Conservation (phyloP, 352 stramenopile genomes). For the Pilasporangium apinafurcum region DNA sequence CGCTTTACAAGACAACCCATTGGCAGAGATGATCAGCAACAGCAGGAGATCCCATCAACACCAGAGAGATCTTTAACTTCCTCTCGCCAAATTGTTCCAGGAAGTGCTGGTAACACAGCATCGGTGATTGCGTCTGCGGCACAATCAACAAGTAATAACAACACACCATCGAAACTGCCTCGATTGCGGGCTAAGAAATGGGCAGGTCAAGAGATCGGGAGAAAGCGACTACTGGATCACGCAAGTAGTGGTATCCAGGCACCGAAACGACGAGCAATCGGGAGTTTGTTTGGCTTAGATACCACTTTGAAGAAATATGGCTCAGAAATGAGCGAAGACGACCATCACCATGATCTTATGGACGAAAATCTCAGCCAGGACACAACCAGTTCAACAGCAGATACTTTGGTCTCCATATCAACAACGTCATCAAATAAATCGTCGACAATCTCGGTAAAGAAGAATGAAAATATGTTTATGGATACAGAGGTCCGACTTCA, state of each 20-base stretch:
- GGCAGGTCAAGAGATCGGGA: constrained; percentile 3
- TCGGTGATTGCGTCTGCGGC: too few relatives aligned
- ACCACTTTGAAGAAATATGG: not conserved
- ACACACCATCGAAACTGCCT: constrained; percentile 9
- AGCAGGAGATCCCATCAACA: too few relatives aligned
- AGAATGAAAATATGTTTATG: not conserved
- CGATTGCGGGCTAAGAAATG: constrained; percentile 12
- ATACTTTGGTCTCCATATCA: too few relatives aligned
- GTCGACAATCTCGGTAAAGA: not conserved
- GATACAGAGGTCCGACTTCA: constrained; percentile 12
- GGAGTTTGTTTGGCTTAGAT: constrained; percentile 7
- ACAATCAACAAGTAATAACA: too few relatives aligned
- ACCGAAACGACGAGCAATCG: constrained; percentile 6
- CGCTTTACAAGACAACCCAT: too few relatives aligned
- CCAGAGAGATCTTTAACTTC: too few relatives aligned
- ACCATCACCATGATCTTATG: not conserved
- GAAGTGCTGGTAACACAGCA: too few relatives aligned
- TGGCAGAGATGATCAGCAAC: too few relatives aligned
- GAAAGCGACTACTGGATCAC: constrained; percentile 6
- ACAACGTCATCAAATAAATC: not conserved
- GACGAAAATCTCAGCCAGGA: not conserved
- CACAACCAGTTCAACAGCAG: too few relatives aligned
- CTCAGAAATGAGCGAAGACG: not conserved
- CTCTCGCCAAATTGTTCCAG: too few relatives aligned
- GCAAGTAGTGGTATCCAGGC: not conserved